phyloP scores from a whole-genome alignment of 2,329 filamentous ascomycete species.

The Trichocomaceae sp. region DNA sequence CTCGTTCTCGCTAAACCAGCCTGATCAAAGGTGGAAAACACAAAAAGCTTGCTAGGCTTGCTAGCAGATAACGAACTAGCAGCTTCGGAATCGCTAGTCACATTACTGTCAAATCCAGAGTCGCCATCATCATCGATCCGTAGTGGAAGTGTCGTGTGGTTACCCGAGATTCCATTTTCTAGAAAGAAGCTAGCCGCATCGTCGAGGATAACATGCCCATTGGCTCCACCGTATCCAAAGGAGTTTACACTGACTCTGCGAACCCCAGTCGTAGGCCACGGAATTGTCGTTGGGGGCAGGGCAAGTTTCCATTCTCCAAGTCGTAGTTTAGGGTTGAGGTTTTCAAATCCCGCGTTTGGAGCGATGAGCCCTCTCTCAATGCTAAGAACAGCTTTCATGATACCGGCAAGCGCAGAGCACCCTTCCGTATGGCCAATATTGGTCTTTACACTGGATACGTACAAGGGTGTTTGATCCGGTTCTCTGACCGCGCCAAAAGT shows the following conservation, averaged over 20 bases:
- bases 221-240: slow-evolving; percentile 13
- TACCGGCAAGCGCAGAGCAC: slow-evolving; percentile 1
- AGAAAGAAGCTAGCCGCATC: not conserved
- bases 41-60: not conserved
- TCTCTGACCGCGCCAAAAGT: not conserved
- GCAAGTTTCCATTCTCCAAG: slow-evolving; percentile 10
- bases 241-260: slow-evolving; percentile 17
- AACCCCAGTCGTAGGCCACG: slow-evolving; percentile 10
- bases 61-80: not conserved
- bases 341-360: slow-evolving; percentile 15
- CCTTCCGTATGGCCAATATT: slow-evolving; percentile 8
- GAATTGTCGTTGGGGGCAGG: not conserved
- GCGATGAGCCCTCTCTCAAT: slow-evolving; percentile 14
- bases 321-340: slow-evolving; percentile 16
- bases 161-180: not conserved
- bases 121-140: not conserved
- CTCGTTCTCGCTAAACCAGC: slow-evolving; percentile 7
- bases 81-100: not conserved
- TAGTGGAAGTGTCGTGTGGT: not conserved
- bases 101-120: not conserved
- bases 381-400: slow-evolving; percentile 10
- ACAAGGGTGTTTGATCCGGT: slow-evolving; percentile 7
- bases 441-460: not conserved
- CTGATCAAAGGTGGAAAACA: slow-evolving; percentile 2
- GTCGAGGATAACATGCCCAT: slow-evolving; percentile 14